Evolutionary conservation across 2,329 filamentous ascomycete species (phyloP).

Genomic region (Sclerotinia spermophila): DNA sequence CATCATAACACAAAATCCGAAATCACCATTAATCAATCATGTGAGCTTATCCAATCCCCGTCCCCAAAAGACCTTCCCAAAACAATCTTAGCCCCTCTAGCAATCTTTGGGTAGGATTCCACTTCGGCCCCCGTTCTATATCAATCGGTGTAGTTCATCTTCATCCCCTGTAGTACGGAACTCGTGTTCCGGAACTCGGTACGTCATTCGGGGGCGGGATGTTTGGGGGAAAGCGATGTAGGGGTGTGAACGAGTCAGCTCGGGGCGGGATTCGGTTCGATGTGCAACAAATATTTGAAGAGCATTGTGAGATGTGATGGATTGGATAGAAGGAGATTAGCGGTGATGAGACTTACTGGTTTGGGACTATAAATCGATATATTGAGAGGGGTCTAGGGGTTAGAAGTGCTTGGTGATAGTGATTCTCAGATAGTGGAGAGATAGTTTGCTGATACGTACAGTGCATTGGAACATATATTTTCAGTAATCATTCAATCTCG

Average conservation of each 20-base stretch:
- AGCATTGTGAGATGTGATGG: background rate
- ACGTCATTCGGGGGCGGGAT: background rate
- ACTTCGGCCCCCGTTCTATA: background rate
- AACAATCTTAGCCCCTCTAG: background rate
- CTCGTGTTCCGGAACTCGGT: background rate
- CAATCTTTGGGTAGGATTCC: background rate
- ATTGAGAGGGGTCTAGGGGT: background rate
- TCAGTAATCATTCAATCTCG: background rate
- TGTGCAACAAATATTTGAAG: background rate
- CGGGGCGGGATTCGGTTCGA: constrained; percentile 8
- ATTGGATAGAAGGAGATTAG: background rate
- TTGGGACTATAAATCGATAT: background rate
- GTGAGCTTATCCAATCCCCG: background rate
- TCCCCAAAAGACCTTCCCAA: background rate
- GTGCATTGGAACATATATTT: background rate
- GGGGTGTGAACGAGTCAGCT: background rate
- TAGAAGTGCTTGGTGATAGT: background rate
- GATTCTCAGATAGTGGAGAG: too few species aligned
- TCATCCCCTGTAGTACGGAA: background rate
- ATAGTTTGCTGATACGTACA: background rate
- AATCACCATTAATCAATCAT: background rate
- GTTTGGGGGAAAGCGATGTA: background rate
- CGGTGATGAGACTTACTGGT: background rate
- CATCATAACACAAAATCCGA: background rate
- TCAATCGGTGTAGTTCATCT: background rate